Evolutionary conservation across 306 rosid genomes (phyloP).

Genomic region (Pterocarpus macrocarpus): DNA sequence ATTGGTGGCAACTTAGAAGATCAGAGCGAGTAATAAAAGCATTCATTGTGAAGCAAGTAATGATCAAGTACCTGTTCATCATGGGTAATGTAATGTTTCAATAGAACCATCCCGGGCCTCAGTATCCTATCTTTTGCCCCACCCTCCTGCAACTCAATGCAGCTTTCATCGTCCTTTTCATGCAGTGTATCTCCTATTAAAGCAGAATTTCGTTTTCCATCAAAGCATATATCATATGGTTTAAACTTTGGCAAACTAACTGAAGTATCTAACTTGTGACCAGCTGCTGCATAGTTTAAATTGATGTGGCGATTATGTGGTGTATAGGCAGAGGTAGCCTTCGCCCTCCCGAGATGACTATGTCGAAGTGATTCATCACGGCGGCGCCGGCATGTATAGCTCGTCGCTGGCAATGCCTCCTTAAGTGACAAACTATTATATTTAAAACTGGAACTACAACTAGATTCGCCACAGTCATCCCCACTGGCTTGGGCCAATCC

Average conservation of each 20-base stretch:
- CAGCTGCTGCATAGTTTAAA: not conserved
- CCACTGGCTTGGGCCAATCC: not conserved
- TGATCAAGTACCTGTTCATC: slow-evolving; percentile 57
- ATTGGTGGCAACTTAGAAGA: not conserved
- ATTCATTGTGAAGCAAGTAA: slow-evolving; percentile 1
- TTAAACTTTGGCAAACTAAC: slow-evolving; percentile 16
- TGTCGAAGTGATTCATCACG: slow-evolving; percentile 18
- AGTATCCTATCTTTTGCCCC: slow-evolving; percentile 32
- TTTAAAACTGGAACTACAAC: slow-evolving; percentile 25
- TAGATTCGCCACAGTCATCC: not conserved
- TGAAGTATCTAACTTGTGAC: not conserved
- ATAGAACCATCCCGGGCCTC: slow-evolving; percentile 75
- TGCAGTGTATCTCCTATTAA: not conserved
- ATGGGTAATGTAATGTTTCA: slow-evolving; percentile 56
- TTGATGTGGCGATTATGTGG: not conserved
- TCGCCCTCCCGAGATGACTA: slow-evolving; percentile 44
- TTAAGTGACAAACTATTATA: not conserved
- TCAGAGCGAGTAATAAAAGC: not conserved
- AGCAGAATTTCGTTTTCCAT: slow-evolving; percentile 8
- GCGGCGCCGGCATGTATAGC: not conserved
- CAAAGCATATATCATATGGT: slow-evolving; percentile 62
- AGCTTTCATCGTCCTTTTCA: slow-evolving; percentile 20
- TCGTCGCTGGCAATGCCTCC: not conserved
- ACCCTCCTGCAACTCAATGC: slow-evolving; percentile 27
- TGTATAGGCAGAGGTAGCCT: not conserved